These are phyloP conservation scores for Mallotus japonicus DNA, from an alignment of 441 rosid species.

Conservation along the genomic window DNA sequence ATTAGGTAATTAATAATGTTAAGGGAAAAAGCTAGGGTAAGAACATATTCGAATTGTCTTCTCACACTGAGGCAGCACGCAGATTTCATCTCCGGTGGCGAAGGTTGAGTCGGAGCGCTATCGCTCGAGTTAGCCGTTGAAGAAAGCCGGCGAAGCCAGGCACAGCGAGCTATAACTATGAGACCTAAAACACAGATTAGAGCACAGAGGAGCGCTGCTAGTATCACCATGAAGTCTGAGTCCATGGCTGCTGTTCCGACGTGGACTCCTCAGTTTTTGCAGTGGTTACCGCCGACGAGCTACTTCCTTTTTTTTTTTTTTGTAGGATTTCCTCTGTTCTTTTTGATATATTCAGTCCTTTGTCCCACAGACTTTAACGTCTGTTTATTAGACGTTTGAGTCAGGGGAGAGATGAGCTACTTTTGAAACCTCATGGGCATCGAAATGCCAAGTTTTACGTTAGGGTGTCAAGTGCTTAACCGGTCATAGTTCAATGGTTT, in stretches of 20 bases:
- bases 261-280: conserved; percentile 14
- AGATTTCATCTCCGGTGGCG: conserved; percentile 64
- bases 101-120: conserved; percentile 16
- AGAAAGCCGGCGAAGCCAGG: conserved; percentile 62
- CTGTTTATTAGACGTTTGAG: too few species aligned
- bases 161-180: conserved; percentile 72
- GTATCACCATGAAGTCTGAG: conserved; percentile 78
- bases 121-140: not conserved
- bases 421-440: too few species aligned
- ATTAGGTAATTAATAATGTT: too few species aligned
- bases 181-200: conserved; percentile 82
- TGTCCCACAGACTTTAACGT: too few species aligned
- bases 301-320: too few species aligned
- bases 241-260: conserved; percentile 42
- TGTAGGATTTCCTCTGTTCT: too few species aligned
- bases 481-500: too few species aligned
- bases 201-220: conserved; percentile 93
- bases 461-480: too few species aligned
- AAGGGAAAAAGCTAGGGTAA: conserved; percentile 37
- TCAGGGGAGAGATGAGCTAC: too few species aligned
- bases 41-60: conserved; percentile 48
- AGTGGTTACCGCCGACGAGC: conserved; percentile 29
- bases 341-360: too few species aligned
- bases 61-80: conserved; percentile 82
- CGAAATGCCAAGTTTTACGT: too few species aligned